Conservation (phyloP, 139 green algal species). For the Tetratostichococcus sp. region DNA sequence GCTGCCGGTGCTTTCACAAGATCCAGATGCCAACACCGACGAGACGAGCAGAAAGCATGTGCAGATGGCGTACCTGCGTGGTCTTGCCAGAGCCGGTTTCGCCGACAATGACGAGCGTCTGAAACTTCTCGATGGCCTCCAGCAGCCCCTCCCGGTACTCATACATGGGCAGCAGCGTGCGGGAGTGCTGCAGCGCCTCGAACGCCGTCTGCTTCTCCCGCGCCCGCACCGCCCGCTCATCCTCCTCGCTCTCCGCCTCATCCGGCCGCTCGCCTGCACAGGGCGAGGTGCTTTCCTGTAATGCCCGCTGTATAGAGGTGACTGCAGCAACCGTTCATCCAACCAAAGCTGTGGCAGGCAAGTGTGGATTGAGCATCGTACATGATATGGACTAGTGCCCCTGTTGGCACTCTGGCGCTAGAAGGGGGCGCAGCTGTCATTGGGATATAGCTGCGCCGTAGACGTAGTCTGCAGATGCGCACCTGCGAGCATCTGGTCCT, state of each 20-base stretch:
- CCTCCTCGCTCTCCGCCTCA: constrained; percentile 47
- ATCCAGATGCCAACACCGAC: not conserved
- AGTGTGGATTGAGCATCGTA: too few relatives aligned
- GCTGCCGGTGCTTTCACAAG: too few relatives aligned
- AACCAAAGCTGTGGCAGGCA: too few relatives aligned
- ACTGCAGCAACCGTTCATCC: too few relatives aligned
- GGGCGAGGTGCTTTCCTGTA: not conserved
- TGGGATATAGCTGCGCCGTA: too few relatives aligned
- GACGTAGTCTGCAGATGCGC: not conserved
- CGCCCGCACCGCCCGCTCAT: constrained; percentile 36
- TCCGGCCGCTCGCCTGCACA: constrained; percentile 5
- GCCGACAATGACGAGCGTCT: constrained; percentile 93
- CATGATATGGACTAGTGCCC: too few relatives aligned
- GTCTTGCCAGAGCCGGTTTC: constrained; percentile 95
- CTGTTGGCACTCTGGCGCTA: too few relatives aligned
- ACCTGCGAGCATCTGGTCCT: constrained; percentile 24
- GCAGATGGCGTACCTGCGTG: constrained; percentile 78
- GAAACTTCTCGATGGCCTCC: constrained; percentile 78
- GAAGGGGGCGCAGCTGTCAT: too few relatives aligned
- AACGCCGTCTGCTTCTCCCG: constrained; percentile 46
- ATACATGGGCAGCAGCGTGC: constrained; percentile 84
- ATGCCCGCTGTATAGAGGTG: too few relatives aligned
- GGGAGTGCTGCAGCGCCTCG: constrained; percentile 71
- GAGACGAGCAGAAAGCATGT: not conserved
- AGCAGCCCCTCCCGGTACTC: constrained; percentile 60